Evolutionary conservation across 1,284 basidiomycete species (phyloP).

Genomic region (Cryptococcus hybrid): DNA sequence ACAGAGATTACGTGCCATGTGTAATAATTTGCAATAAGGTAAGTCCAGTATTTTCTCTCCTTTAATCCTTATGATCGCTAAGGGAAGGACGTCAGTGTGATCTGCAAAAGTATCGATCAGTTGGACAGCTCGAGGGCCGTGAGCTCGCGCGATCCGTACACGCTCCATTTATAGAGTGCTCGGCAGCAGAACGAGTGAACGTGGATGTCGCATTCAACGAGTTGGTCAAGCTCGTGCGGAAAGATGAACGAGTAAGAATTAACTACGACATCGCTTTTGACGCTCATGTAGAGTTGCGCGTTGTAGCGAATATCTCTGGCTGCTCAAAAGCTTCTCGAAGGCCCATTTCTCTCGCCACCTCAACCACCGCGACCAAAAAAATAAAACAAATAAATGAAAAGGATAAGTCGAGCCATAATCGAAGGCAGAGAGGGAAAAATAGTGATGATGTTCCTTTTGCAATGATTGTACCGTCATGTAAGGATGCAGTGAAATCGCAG

Average conservation of each 20-base stretch:
- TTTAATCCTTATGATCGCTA: not conserved
- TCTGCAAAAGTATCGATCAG: conserved; percentile 54
- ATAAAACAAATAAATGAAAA: not conserved
- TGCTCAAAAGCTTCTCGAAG: conserved; percentile 7
- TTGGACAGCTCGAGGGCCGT: conserved; percentile 53
- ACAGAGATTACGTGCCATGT: conserved; percentile 56
- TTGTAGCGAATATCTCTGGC: conserved; percentile 3
- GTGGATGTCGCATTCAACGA: conserved; percentile 58
- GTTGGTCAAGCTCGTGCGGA: conserved; percentile 56
- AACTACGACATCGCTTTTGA: conserved; percentile 34
- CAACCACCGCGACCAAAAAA: not conserved
- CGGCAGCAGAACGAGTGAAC: conserved; percentile 57
- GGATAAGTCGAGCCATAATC: not conserved
- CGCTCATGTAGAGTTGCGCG: not conserved
- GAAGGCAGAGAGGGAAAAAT: not conserved
- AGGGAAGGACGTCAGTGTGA: conserved; percentile 50
- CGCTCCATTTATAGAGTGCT: conserved; percentile 58
- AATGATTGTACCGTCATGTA: not conserved
- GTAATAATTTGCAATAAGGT: conserved; percentile 54
- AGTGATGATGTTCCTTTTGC: not conserved
- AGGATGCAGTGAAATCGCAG: not conserved
- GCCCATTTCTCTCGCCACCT: conserved; percentile 4
- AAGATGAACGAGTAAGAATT: conserved; percentile 55
- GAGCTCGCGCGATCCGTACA: conserved; percentile 54
- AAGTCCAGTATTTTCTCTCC: not conserved